These are phyloP conservation scores for Cryphonectria naterciae DNA, from an alignment of 2,329 filamentous ascomycete genomes.

Conservation along the genomic window DNA sequence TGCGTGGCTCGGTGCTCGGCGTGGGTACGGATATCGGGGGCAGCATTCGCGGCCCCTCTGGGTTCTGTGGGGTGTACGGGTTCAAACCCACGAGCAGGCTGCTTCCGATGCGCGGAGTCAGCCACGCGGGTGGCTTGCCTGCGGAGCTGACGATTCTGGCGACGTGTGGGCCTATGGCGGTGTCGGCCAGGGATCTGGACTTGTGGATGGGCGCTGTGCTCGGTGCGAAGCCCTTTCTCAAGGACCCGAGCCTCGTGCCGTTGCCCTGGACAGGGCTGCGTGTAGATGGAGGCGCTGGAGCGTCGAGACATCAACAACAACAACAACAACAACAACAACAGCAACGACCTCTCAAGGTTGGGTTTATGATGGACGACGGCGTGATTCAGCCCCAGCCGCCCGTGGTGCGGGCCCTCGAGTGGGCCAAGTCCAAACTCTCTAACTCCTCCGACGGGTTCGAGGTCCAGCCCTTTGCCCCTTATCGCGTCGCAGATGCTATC, in stretches of 20 bases:
- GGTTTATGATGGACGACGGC: slow-evolving; percentile 46
- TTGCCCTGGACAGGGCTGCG: slow-evolving; percentile 35
- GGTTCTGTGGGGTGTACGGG: slow-evolving; percentile 40
- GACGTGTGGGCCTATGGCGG: slow-evolving; percentile 41
- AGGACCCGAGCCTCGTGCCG: slow-evolving; percentile 37
- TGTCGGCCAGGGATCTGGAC: slow-evolving; percentile 40
- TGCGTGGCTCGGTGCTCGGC: slow-evolving; percentile 46
- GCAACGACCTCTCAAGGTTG: slow-evolving; percentile 43
- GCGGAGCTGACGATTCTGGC: slow-evolving; percentile 42
- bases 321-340: no score
- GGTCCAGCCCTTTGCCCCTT: slow-evolving; percentile 42
- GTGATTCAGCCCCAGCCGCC: slow-evolving; percentile 45
- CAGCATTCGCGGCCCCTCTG: slow-evolving; percentile 45
- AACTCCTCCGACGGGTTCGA: slow-evolving; percentile 33
- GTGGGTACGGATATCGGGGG: slow-evolving; percentile 49
- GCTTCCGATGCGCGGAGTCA: slow-evolving; percentile 36
- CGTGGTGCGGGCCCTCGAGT: slow-evolving; percentile 40
- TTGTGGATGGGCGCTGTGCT: slow-evolving; percentile 38
- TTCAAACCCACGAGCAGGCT: slow-evolving; percentile 34
- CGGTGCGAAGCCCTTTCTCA: slow-evolving; percentile 34
- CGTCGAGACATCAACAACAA: slow-evolving; percentile 2
- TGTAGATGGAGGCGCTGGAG: not conserved
- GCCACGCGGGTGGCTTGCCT: slow-evolving; percentile 31
- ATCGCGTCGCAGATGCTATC: slow-evolving; percentile 38
- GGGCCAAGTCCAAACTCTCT: slow-evolving; percentile 37